Percentiles rank a stretch among this genome's conserved stretches.
These are phyloP conservation scores for Tetraselmis striata DNA, from an alignment of 139 green algal genomes.

Conservation along the genomic window DNA sequence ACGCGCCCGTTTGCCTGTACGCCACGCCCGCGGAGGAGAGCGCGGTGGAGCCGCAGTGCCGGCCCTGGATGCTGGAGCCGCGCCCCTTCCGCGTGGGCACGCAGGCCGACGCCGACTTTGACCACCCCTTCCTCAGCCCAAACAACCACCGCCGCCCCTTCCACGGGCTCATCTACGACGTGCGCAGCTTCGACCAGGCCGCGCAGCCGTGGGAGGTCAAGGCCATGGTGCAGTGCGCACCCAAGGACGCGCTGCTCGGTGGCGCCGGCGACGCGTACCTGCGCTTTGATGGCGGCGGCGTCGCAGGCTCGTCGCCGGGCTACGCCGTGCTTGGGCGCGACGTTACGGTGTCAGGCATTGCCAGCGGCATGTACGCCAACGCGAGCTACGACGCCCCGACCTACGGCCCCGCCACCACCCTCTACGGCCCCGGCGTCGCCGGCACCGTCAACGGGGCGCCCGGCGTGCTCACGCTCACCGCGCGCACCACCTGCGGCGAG, in stretches of 20 bases:
- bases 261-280: neutral
- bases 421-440: neutral
- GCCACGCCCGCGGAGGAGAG: neutral
- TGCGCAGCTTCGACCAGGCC: neutral
- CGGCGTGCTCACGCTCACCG: neutral
- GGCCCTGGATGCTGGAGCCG: neutral
- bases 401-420: neutral
- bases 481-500: neutral
- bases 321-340: neutral
- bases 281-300: neutral
- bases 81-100: neutral
- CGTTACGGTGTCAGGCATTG: neutral
- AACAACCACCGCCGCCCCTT: neutral
- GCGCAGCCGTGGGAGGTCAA: neutral
- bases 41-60: neutral
- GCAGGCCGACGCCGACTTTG: neutral
- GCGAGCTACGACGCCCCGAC: neutral
- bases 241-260: neutral
- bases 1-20: neutral
- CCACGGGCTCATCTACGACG: slow-evolving; percentile 3
- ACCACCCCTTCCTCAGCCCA: neutral
- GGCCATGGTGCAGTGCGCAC: neutral
- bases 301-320: neutral
- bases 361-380: neutral
- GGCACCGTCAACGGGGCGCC: neutral